Percentiles rank a stretch among this genome's conserved stretches.
These are phyloP conservation scores for Chaetoscypha palmicola DNA, from an alignment of 2,329 filamentous ascomycete genomes.

Conservation along the genomic window DNA sequence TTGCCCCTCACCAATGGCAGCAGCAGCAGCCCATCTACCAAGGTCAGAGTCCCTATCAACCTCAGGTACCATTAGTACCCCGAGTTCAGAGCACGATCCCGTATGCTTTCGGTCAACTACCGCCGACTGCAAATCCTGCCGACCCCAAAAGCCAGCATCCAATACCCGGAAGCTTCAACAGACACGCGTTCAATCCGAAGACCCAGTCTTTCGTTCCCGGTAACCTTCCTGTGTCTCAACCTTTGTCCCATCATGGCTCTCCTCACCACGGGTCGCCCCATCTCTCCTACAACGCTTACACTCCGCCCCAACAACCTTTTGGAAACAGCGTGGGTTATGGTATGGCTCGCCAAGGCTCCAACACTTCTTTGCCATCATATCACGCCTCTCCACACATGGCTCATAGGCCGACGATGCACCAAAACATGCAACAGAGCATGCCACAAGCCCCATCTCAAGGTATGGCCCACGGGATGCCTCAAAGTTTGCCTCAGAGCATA, in stretches of 20 bases:
- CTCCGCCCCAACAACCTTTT: conserved; percentile 29
- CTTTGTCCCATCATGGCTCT: conserved; percentile 29
- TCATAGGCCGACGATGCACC: conserved; percentile 31
- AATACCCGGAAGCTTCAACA: conserved; percentile 75
- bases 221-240: conserved; percentile 41
- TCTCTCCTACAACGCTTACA: conserved; percentile 36
- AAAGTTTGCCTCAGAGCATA: conserved; percentile 21
- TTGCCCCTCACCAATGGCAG: conserved; percentile 27
- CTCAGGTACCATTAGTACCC: conserved; percentile 21
- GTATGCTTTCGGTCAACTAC: conserved; percentile 76
- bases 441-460: conserved; percentile 24
- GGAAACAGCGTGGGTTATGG: conserved; percentile 30
- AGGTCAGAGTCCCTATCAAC: conserved; percentile 26
- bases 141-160: conserved; percentile 73
- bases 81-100: conserved; percentile 36
- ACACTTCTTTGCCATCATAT: conserved; percentile 31
- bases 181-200: conserved; percentile 87
- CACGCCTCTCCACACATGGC: conserved; percentile 32
- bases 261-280: conserved; percentile 34
- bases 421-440: conserved; percentile 25
- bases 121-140: conserved; percentile 60
- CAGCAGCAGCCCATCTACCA: conserved; percentile 22
- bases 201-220: conserved; percentile 84
- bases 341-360: conserved; percentile 32
- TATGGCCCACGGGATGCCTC: conserved; percentile 23